Conservation (phyloP, 2,329 filamentous ascomycete species). For the Aquanectria penicillioides region DNA sequence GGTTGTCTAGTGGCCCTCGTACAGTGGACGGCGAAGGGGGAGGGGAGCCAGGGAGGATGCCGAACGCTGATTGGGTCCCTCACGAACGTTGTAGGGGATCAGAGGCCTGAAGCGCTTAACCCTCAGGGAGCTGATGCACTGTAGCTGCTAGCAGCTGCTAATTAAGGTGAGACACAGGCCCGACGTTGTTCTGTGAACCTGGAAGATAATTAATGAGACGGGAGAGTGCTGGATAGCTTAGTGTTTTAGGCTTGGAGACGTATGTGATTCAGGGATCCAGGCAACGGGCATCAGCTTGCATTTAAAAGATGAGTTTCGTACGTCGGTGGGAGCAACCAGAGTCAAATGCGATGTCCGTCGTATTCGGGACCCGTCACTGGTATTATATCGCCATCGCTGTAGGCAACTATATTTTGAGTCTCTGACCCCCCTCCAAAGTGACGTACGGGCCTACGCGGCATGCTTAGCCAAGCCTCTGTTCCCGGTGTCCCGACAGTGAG, state of each 20-base stretch:
- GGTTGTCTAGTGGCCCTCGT: background rate
- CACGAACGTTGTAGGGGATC: conserved; percentile 2
- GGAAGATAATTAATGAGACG: conserved; percentile 3
- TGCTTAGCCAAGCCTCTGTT: conserved; percentile 13
- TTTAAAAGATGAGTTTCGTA: conserved; percentile 1
- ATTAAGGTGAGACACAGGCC: conserved; percentile 20
- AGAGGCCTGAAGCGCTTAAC: background rate
- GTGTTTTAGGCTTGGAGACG: conserved; percentile 3
- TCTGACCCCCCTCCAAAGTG: conserved; percentile 14
- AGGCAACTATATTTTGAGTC: conserved; percentile 23
- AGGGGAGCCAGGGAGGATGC: conserved; percentile 5
- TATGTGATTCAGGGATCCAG: conserved; percentile 1
- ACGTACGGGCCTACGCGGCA: conserved; percentile 35
- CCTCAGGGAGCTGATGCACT: conserved; percentile 11
- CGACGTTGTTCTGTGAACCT: background rate
- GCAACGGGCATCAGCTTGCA: background rate
- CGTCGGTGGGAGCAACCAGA: conserved; percentile 11
- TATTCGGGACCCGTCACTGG: conserved; percentile 17
- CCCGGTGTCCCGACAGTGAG: conserved; percentile 1
- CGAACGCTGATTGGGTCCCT: conserved; percentile 27
- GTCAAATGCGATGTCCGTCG: conserved; percentile 7
- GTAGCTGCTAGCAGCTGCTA: conserved; percentile 6
- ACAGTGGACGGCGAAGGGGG: background rate
- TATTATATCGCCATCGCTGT: conserved; percentile 7
- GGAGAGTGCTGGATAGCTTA: background rate